These are phyloP conservation scores for Pseudopyrenochaeta lycopersici DNA, from an alignment of 2,329 filamentous ascomycete genomes.

Conservation along the genomic window DNA sequence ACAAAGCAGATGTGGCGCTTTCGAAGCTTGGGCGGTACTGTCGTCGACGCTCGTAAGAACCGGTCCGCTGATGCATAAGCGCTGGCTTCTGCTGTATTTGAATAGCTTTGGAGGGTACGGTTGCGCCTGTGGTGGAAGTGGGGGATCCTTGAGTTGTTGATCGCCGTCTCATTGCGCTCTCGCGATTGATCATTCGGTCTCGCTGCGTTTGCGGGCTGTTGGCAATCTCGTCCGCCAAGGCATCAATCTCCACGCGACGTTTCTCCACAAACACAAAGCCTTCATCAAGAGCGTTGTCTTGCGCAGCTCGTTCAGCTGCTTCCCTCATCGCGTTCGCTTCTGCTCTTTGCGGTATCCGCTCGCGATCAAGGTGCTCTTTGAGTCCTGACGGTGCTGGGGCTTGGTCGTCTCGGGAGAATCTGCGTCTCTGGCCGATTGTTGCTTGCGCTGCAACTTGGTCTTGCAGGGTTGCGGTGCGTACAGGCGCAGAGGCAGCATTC, in stretches of 20 bases:
- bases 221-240: conserved; percentile 92
- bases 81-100: conserved; percentile 75
- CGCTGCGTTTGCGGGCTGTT: conserved; percentile 73
- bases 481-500: conserved; percentile 57
- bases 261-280: conserved; percentile 98
- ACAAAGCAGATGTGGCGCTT: conserved; percentile 89
- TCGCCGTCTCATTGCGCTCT: conserved; percentile 74
- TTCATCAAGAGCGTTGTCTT: conserved; percentile 88
- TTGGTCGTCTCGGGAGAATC: conserved; percentile 62
- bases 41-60: conserved; percentile 82
- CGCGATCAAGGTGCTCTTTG: conserved; percentile 58
- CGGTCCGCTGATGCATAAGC: conserved; percentile 72
- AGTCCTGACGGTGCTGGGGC: conserved; percentile 57
- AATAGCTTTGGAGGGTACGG: conserved; percentile 76
- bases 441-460: conserved; percentile 46
- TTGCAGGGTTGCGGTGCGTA: conserved; percentile 48
- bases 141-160: conserved; percentile 80
- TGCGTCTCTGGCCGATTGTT: conserved; percentile 66
- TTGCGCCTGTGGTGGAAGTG: conserved; percentile 73
- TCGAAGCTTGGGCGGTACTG: conserved; percentile 75
- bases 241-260: conserved; percentile 93
- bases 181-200: conserved; percentile 59
- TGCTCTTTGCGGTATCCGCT: conserved; percentile 51
- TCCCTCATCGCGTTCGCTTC: conserved; percentile 52
- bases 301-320: conserved; percentile 73